Evolutionary conservation across 495 filamentous ascomycete species (phyloP).

Genomic region (Hypoxylon lienhwacheense): DNA sequence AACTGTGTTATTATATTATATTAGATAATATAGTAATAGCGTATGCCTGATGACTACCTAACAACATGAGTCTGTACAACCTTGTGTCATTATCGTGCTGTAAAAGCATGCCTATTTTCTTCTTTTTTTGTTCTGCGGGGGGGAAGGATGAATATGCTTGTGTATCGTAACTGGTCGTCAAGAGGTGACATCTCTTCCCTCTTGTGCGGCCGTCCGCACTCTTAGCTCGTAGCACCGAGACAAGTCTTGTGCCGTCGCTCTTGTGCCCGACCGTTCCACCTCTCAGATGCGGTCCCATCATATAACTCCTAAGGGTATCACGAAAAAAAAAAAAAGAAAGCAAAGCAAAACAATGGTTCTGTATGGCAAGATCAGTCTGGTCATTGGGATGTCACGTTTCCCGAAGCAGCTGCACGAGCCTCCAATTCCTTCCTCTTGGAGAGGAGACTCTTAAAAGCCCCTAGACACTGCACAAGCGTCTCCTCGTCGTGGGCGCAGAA

Average conservation of each 20-base stretch:
- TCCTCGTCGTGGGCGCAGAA: slow-evolving; percentile 86
- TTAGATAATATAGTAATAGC: slow-evolving; percentile 21
- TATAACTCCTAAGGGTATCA: slow-evolving; percentile 32
- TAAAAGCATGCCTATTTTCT: slow-evolving; percentile 12
- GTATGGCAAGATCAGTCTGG: slow-evolving; percentile 10
- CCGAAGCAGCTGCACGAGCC: slow-evolving; percentile 42
- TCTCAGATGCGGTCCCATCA: slow-evolving; percentile 22
- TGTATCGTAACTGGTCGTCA: slow-evolving; percentile 33
- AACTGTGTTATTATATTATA: no score
- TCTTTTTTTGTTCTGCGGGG: no score
- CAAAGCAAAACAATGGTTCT: slow-evolving; percentile 17
- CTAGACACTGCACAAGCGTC: slow-evolving; percentile 77
- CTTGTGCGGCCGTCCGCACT: slow-evolving; percentile 6
- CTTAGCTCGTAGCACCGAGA: slow-evolving; percentile 21
- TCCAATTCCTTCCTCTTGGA: slow-evolving; percentile 64
- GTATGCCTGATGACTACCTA: slow-evolving; percentile 4
- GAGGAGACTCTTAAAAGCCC: slow-evolving; percentile 86
- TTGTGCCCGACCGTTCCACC: slow-evolving; percentile 22
- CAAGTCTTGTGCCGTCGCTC: slow-evolving; percentile 19
- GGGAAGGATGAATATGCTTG: no score
- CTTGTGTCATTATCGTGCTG: slow-evolving; percentile 30
- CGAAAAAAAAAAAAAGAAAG: no score
- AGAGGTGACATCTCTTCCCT: slow-evolving; percentile 1
- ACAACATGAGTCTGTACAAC: slow-evolving; percentile 22
- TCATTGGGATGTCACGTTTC: slow-evolving; percentile 19